These are phyloP conservation scores for Candida tallmaniae DNA, from an alignment of 805 yeast species.

Conservation along the genomic window DNA sequence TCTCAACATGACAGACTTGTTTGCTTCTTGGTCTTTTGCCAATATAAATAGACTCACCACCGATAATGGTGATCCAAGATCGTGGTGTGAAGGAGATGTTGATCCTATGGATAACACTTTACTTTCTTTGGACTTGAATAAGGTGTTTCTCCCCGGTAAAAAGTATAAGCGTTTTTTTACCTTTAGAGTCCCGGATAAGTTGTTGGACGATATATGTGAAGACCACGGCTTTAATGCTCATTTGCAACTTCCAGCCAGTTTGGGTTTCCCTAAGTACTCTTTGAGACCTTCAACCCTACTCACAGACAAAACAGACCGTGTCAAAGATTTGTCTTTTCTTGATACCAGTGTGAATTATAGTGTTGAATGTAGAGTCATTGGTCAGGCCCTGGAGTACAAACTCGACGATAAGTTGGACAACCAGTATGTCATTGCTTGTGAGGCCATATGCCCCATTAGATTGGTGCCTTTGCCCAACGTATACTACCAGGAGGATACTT, in stretches of 20 bases:
- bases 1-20: conserved; percentile 39
- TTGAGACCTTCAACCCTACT: conserved; percentile 22
- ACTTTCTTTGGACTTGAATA: conserved; percentile 32
- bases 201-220: conserved; percentile 38
- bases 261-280: conserved; percentile 27
- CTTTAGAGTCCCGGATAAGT: conserved; percentile 36
- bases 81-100: conserved; percentile 44
- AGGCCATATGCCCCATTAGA: conserved; percentile 28
- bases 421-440: conserved; percentile 35
- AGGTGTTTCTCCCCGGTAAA: conserved; percentile 32
- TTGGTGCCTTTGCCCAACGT: conserved; percentile 28
- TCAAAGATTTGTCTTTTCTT: conserved; percentile 32
- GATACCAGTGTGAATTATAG: conserved; percentile 33
- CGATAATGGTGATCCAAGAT: conserved; percentile 38
- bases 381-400: conserved; percentile 34
- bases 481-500: conserved; percentile 11
- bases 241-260: conserved; percentile 32
- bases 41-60: conserved; percentile 37
- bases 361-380: conserved; percentile 38
- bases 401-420: conserved; percentile 17
- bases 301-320: conserved; percentile 15
- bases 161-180: conserved; percentile 41
- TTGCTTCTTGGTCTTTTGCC: conserved; percentile 43
- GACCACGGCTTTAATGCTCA: conserved; percentile 30
- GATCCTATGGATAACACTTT: conserved; percentile 37